Evolutionary conservation across 768 basidiomycete genomes (phyloP), one percentile per base, ranked within the genome.

Genomic region (Russula dissimulans): DNA sequence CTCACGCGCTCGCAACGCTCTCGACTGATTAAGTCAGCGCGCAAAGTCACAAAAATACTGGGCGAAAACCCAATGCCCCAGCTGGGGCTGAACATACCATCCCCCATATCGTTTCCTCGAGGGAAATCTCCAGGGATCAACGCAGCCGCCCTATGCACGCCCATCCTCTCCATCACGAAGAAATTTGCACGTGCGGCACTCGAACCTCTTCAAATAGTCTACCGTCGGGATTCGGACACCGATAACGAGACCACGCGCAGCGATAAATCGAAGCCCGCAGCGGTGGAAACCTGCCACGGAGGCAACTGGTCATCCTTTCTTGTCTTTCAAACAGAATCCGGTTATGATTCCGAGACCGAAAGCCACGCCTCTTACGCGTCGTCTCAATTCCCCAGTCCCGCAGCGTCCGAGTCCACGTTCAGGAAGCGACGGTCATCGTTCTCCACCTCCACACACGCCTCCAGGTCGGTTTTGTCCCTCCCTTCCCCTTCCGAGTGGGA

Each of bases 41-140:
- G 61, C 54, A 65, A 65, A 38, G 44, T 65, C 29, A 32, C 61
- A n/a, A 63, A 65, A n/a, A 32, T 65, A 49, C 45, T 65, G n/a
- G 64, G 64, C n/a, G 58, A 64, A 26, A 65, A 54, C 12, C 64
- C 64, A 15, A 22, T 56, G 22, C 45, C 47, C 32, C 42, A 18
- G 44, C 22, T 26, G 22, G 22, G 22, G 22, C 22, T 56, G 22
- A 53, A 57, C n/a, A 22, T 29, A 6, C n/a, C 61, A 11, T 62
- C 57, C 11, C 15, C 61, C 3, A 17, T 18, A 31, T 10, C 45
- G 32, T 26, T 9, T 12, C 15, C 38, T 11, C 22, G n/a, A 22
- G 44, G 26, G 45, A 47, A 34, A 15, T 46, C 10, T n/a, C 18
- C 14, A 29, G 50, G 32, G 18, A 39, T 31, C 18, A 31, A 8